Percentiles rank a stretch among this genome's conserved stretches.
Evolutionary conservation across 345 rosid species (phyloP).

Genomic region (Gossypium thurberi): DNA sequence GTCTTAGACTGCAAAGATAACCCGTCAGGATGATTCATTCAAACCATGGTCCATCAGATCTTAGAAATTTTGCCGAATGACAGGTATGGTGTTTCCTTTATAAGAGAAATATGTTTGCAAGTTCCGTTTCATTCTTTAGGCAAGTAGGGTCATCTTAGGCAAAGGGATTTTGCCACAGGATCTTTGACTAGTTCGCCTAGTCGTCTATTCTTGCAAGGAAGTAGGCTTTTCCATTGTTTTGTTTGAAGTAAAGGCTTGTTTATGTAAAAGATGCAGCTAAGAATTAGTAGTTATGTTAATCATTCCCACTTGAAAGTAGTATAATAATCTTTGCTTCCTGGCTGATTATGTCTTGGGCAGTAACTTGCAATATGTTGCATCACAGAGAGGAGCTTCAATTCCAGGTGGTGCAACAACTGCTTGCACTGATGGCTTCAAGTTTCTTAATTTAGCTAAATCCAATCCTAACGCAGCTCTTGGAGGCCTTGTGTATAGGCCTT

Average conservation of each 20-base stretch:
- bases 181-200: background rate
- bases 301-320: background rate
- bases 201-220: background rate
- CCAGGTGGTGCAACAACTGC: background rate
- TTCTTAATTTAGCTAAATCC: background rate
- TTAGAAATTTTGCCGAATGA: constrained; percentile 17
- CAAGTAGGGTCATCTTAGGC: too few relatives aligned
- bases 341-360: constrained; percentile 90
- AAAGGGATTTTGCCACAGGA: too few relatives aligned
- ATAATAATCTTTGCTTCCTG: constrained; percentile 24
- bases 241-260: constrained; percentile 42
- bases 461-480: background rate
- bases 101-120: too few relatives aligned
- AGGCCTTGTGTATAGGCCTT: background rate
- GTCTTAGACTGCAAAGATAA: constrained; percentile 54
- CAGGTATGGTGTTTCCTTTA: background rate
- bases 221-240: background rate
- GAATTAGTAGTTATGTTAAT: background rate
- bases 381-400: background rate
- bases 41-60: constrained; percentile 53
- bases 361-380: constrained; percentile 25
- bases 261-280: background rate
- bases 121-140: too few relatives aligned
- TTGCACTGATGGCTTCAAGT: constrained; percentile 14
- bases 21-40: constrained; percentile 56